Evolutionary conservation across 306 rosid genomes (phyloP), one percentile per base, ranked within the genome.

Genomic region (Arachis stenosperma): DNA sequence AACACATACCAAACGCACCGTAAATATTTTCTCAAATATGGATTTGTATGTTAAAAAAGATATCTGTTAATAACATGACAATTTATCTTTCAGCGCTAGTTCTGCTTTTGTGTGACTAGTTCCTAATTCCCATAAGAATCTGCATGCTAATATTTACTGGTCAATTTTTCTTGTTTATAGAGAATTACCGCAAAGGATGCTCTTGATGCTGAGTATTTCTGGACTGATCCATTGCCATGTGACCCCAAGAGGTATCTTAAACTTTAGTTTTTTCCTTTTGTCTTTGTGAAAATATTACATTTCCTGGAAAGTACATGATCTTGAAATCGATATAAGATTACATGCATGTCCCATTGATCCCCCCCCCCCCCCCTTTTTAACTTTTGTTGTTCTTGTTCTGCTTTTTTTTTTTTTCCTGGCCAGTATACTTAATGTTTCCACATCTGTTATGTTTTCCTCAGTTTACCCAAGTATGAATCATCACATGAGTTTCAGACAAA

Each of bases 401-500:
- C 2, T 42, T 30, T 52, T 9, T 61, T 3, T 2, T 30, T 3
- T 2, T 30, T 65, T 65, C 29, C 50, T 56, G 47, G 57, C 70
- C 37, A 3, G 51, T 52, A 53, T 53, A 56, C 57, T 63, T 70
- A 9, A 50, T 75, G 61, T 75, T 22, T 13, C 61, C 17, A n/a
- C 5, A 37, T 61, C 59, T 22, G 66, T 62, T 73, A 2, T 84
- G 15, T 37, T 51, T 75, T 50, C 30, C 50, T 66, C 60, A 89
- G 94, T 77, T 84, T 89, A 54, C 93, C 93, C 63, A 88, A 82
- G 76, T 88, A 86, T 61, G 93, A 86, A 79, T 86, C 90, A 27
- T 88, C 93, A 1, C 93, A 88, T 2, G 90, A 88, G 80, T 88
- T 86, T 81, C 89, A 88, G 70, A 88, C 90, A 78, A 88, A 88